These are phyloP conservation scores for Chaetothyriales sp. DNA, from an alignment of 2,329 filamentous ascomycete genomes.

Conservation along the genomic window DNA sequence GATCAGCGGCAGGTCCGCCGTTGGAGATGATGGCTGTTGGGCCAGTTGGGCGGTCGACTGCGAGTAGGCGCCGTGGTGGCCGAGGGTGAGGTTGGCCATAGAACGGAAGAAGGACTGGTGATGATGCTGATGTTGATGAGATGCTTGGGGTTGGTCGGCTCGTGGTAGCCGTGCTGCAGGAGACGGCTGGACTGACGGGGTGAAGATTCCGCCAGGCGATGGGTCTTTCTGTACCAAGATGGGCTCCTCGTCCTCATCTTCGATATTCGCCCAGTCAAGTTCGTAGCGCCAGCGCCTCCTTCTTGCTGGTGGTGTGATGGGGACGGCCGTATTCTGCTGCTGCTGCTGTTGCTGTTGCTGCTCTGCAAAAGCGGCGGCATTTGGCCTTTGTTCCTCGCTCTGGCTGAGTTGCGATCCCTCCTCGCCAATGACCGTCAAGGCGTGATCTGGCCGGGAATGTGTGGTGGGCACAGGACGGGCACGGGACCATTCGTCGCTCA, in stretches of 20 bases:
- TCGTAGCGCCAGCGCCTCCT: slow-evolving; percentile 72
- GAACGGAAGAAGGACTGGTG: slow-evolving; percentile 69
- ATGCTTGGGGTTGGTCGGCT: slow-evolving; percentile 14
- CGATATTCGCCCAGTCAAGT: slow-evolving; percentile 56
- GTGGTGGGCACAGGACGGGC: slow-evolving; percentile 20
- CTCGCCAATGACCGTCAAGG: slow-evolving; percentile 41
- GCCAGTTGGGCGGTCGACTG: slow-evolving; percentile 38
- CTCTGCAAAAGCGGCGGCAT: slow-evolving; percentile 1
- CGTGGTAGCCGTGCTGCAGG: slow-evolving; percentile 29
- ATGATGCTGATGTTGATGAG: slow-evolving; percentile 27
- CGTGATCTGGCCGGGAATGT: slow-evolving; percentile 17
- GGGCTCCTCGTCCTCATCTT: slow-evolving; percentile 60
- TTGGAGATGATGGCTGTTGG: slow-evolving; percentile 41
- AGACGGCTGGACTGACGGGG: slow-evolving; percentile 3
- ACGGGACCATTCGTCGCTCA: slow-evolving; percentile 60
- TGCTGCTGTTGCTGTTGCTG: slow-evolving; percentile 1
- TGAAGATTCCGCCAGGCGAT: slow-evolving; percentile 7
- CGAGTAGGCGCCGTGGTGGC: slow-evolving; percentile 27
- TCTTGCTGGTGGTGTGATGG: slow-evolving; percentile 22
- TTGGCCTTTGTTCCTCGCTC: background rate
- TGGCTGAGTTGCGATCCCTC: slow-evolving; percentile 26
- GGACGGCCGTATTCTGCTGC: background rate
- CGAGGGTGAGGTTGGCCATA: slow-evolving; percentile 58
- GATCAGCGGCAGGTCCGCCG: slow-evolving; percentile 55
- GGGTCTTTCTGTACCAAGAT: slow-evolving; percentile 48